Evolutionary conservation across 2,329 filamentous ascomycete species (phyloP).

Genomic region (Camillea tinctor): DNA sequence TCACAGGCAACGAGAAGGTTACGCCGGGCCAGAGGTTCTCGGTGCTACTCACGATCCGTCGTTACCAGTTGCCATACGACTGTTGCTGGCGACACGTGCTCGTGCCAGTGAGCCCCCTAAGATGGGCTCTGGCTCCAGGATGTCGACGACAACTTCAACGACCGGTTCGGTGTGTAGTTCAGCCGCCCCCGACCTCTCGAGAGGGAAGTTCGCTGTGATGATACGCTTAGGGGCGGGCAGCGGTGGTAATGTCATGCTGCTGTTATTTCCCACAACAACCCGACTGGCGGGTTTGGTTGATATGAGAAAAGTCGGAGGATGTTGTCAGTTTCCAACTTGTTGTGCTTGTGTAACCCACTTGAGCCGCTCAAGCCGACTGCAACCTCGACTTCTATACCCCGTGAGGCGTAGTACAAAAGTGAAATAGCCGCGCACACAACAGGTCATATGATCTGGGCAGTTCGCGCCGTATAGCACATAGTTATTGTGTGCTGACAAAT

Average conservation of each 20-base stretch:
- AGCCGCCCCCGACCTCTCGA: conserved; percentile 9
- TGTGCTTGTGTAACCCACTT: background rate
- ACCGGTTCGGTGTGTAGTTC: conserved; percentile 22
- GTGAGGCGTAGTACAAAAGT: background rate
- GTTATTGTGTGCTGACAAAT: background rate
- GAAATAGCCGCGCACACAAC: background rate
- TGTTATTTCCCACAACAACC: background rate
- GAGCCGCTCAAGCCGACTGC: background rate
- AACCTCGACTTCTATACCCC: background rate
- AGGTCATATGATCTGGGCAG: background rate
- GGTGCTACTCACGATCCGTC: conserved; percentile 27
- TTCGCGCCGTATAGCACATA: background rate
- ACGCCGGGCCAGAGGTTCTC: background rate
- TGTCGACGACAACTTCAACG: conserved; percentile 28
- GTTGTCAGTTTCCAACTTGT: background rate
- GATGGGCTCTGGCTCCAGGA: conserved; percentile 21
- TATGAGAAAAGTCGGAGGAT: background rate
- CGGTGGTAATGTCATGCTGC: background rate
- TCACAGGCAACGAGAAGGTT: background rate
- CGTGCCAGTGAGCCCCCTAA: conserved; percentile 17
- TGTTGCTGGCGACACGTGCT: conserved; percentile 24
- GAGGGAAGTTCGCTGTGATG: conserved; percentile 25
- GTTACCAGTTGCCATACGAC: conserved; percentile 25
- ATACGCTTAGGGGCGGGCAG: conserved; percentile 26
- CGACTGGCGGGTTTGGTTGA: background rate